These are phyloP conservation scores for Cordyceps fumosorosea DNA, from an alignment of 2,329 filamentous ascomycete species.

Conservation along the genomic window DNA sequence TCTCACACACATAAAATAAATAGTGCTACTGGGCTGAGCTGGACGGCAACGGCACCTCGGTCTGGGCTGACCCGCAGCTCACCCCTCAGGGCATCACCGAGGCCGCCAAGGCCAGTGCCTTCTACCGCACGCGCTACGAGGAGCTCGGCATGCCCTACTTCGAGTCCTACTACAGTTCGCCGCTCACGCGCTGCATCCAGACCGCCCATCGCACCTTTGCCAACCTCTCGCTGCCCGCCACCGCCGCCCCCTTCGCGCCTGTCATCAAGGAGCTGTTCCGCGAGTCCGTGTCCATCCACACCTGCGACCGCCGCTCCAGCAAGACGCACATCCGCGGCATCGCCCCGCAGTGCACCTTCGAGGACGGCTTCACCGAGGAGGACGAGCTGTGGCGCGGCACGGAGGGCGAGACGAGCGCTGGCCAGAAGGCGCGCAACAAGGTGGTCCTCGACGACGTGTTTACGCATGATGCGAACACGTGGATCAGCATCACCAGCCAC, in stretches of 20 bases:
- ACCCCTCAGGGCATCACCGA: conserved; percentile 51
- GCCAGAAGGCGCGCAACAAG: conserved; percentile 44
- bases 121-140: conserved; percentile 50
- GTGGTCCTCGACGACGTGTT: conserved; percentile 52
- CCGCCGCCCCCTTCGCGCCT: conserved; percentile 45
- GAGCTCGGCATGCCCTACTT: conserved; percentile 52
- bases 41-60: conserved; percentile 55
- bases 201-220: conserved; percentile 58
- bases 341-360: conserved; percentile 50
- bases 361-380: conserved; percentile 53
- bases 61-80: conserved; percentile 59
- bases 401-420: conserved; percentile 35
- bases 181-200: conserved; percentile 54
- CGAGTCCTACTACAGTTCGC: conserved; percentile 58
- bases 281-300: conserved; percentile 61
- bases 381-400: conserved; percentile 38
- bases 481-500: conserved; percentile 55
- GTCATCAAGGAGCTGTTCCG: conserved; percentile 58
- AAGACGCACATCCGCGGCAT: conserved; percentile 44
- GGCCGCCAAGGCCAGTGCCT: conserved; percentile 50
- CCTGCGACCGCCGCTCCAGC: conserved; percentile 57
- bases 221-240: conserved; percentile 43
- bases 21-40: conserved; percentile 59
- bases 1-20: neutral
- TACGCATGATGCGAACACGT: conserved; percentile 42